phyloP scores from a whole-genome alignment of 345 rosid species.

The Euphorbia pulcherrima region DNA sequence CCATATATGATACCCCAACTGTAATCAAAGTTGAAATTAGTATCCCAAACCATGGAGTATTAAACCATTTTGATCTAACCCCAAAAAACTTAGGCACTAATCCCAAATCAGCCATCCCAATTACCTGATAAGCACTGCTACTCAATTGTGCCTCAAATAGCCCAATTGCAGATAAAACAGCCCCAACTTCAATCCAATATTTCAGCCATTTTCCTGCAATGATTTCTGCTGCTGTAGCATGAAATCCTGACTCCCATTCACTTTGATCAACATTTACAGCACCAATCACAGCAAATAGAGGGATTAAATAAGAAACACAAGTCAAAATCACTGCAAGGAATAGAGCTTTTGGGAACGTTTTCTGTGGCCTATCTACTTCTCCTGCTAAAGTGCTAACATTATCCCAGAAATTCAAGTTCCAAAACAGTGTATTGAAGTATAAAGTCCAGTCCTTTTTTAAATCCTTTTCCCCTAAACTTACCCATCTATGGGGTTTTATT shows the following conservation, averaged over 20 bases:
- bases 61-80: conserved; percentile 51
- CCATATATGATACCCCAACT: conserved; percentile 51
- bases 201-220: conserved; percentile 81
- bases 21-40: conserved; percentile 44
- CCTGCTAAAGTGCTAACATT: conserved; percentile 82
- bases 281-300: conserved; percentile 73
- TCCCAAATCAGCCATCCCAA: conserved; percentile 77
- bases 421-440: conserved; percentile 81
- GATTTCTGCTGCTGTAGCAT: conserved; percentile 65
- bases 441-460: conserved; percentile 66
- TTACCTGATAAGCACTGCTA: conserved; percentile 63
- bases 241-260: conserved; percentile 63
- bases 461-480: conserved; percentile 57
- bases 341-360: conserved; percentile 63
- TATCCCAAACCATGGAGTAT: conserved; percentile 80
- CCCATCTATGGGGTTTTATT: conserved; percentile 64
- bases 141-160: conserved; percentile 82
- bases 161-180: conserved; percentile 66
- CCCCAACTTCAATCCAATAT: conserved; percentile 64
- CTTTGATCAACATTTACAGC: conserved; percentile 57
- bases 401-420: conserved; percentile 96
- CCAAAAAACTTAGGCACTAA: conserved; percentile 51
- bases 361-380: conserved; percentile 67
- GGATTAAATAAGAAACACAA: conserved; percentile 69
- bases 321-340: conserved; percentile 67